Base-by-base conservation (phyloP, 176 grass and related monocot genomes). In the Thalia dealbata region DNA sequence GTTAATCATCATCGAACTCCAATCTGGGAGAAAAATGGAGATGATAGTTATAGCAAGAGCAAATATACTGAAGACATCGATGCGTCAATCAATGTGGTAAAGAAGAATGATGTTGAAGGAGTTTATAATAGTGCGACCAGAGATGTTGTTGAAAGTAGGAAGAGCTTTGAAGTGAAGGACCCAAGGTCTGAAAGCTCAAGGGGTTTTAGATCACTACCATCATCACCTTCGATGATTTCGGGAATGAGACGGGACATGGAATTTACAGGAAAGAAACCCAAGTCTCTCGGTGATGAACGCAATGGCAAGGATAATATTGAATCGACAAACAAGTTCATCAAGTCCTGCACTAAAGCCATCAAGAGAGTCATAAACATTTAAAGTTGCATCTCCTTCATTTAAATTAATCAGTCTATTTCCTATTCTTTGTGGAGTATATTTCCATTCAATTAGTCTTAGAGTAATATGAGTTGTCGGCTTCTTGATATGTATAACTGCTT, bases 341-440 rank as follows among this genome's bases (percentile, higher is more conserved):
- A 55, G 58, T 83, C 76, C 72, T 92, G 89, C 81, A 83, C 77
- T 55, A 89, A 88, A 52, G 87, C 85, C 5, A 88, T 99, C 81
- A 99, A 91, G 89, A 99, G 88, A 81, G 90, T 87, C 41, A 81
- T 93, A 76, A 82, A 91, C 81, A 92, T 87, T 76, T 92, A 78
- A 75, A 76, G 25, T 66, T 42, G 18, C 26, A 64, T 29, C 50
- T 10, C 3, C 54, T 68, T 52, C 69, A 55, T 79, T 76, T 23
- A 42, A 30, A 26, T n/a, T n/a, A n/a, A 50, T 71, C 22, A 52
- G 78, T 0, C 9, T 76, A 50, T 79, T 82, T 68, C 27, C 38
- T 43, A 44, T n/a, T 23, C 35, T 9, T 44, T 45, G 9, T 67
- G 14, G 3, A 38, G 14, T 41, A 5, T 41, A 21, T 41, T 58